Percentiles rank a stretch among this genome's conserved stretches.
These are phyloP conservation scores for Pezicula radicicola DNA, from an alignment of 2,329 filamentous ascomycete species.

Conservation along the genomic window DNA sequence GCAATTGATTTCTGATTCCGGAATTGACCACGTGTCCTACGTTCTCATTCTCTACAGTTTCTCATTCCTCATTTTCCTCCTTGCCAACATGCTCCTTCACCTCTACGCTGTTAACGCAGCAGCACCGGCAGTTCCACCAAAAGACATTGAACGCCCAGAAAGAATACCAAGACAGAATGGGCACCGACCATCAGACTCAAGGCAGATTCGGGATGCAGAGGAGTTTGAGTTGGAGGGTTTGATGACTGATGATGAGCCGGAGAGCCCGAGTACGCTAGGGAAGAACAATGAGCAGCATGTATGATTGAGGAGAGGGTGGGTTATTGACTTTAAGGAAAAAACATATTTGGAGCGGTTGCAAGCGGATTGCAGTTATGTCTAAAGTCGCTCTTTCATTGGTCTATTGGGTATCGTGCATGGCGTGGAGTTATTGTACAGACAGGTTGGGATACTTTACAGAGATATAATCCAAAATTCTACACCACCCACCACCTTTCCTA, in stretches of 20 bases:
- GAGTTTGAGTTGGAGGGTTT: constrained; percentile 92
- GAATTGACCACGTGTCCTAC: constrained; percentile 87
- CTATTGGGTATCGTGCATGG: no score
- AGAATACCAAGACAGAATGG: constrained; percentile 25
- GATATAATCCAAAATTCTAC: no score
- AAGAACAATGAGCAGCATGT: constrained; percentile 36
- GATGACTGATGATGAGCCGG: constrained; percentile 78
- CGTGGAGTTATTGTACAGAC: no score
- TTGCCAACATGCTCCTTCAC: constrained; percentile 80
- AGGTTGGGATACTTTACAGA: no score
- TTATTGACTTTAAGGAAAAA: neutral
- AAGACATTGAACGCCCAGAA: constrained; percentile 22
- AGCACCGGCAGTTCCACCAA: constrained; percentile 33
- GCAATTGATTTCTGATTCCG: constrained; percentile 67
- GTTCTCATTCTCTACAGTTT: constrained; percentile 88
- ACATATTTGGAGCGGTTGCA: neutral
- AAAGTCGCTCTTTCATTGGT: no score
- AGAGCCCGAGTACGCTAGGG: constrained; percentile 47
- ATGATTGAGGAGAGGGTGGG: neutral
- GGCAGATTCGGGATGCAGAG: constrained; percentile 73
- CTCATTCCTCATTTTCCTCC: constrained; percentile 87
- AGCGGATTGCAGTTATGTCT: no score
- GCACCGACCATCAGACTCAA: constrained; percentile 43
- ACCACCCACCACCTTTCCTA: no score
- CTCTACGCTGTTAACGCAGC: constrained; percentile 67